Base-by-base conservation (phyloP, 176 grass and related monocot genomes). In the Triticum timopheevii region DNA sequence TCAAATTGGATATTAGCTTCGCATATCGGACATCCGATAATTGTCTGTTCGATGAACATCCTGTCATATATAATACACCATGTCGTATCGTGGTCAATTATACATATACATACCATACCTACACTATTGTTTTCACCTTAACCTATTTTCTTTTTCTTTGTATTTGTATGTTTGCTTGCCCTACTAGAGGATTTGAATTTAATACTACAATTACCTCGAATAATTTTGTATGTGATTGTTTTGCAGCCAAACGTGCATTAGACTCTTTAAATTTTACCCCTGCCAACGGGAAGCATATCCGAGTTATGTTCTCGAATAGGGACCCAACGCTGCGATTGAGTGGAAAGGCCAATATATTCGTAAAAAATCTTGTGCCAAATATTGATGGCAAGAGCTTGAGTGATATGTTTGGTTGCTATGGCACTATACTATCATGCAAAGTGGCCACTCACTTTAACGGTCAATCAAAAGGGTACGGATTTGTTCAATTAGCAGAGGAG, bases 381-480 rank as follows among this genome's bases (percentile, higher is more conserved):
- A 92, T 92, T 74, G 84, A 92, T n/a, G 87, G 62, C 28, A 28
- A 28, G 28, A 28, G 28, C 28, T 28, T 28, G 28, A 28, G 28
- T 28, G 28, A 28, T 28, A 28, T 87, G 13, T 94, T 87, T 78
- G 79, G 39, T 0, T 13, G 33, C 1, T 92, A 87, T 74, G 90
- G 92, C 19, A 45, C 52, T 10, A 86, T 94, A 24, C 72, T 90
- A 31, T 92, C 92, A 10, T 80, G 86, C 36, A 92, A 94, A 65
- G 28, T 94, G 28, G 87, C 72, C 8, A 87, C 63, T 69, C 70
- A 83, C 79, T 27, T 79, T 34, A 75, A 54, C 19, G 87, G 87
- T 8, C 19, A 85, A 9, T 91, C 86, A 1, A 91, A 89, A 82
- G 84, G 87, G n/a, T 80, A 89, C 28, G 87, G 90, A 10, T 94